phyloP scores from a whole-genome alignment of 2,329 filamentous ascomycete species.

The Elsinoe perseae region DNA sequence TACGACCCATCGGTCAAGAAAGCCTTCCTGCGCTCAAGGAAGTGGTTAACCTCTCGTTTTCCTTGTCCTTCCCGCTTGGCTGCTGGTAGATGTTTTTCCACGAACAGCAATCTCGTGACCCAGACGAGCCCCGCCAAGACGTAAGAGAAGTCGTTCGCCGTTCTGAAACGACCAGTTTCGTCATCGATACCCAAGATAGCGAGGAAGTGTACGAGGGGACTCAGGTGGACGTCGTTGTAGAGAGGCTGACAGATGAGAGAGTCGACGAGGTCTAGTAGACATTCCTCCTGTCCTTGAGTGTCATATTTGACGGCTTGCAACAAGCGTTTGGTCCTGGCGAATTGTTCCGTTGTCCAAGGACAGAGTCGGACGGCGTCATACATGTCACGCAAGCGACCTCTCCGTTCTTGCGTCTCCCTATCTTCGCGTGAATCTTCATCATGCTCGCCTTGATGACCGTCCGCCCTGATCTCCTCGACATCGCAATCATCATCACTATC shows the following conservation, averaged over 20 bases:
- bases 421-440: background rate
- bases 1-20: slow-evolving; percentile 22
- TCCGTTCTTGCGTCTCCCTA: background rate
- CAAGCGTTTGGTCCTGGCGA: background rate
- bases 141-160: background rate
- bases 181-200: background rate
- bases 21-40: slow-evolving; percentile 17
- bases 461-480: background rate
- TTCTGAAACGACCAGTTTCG: background rate
- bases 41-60: slow-evolving; percentile 19
- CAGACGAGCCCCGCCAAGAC: background rate
- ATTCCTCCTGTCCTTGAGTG: background rate
- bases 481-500: background rate
- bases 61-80: slow-evolving; percentile 17
- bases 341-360: background rate
- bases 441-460: no score
- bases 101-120: slow-evolving; percentile 17
- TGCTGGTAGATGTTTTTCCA: slow-evolving; percentile 21
- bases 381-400: background rate
- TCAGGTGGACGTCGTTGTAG: background rate
- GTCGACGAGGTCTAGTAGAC: background rate
- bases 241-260: background rate
- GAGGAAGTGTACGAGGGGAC: background rate
- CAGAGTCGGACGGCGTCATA: background rate
- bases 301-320: background rate